phyloP scores from a whole-genome alignment of 2,329 filamentous ascomycete genomes.

The Aspergillus ochraceoroseus region DNA sequence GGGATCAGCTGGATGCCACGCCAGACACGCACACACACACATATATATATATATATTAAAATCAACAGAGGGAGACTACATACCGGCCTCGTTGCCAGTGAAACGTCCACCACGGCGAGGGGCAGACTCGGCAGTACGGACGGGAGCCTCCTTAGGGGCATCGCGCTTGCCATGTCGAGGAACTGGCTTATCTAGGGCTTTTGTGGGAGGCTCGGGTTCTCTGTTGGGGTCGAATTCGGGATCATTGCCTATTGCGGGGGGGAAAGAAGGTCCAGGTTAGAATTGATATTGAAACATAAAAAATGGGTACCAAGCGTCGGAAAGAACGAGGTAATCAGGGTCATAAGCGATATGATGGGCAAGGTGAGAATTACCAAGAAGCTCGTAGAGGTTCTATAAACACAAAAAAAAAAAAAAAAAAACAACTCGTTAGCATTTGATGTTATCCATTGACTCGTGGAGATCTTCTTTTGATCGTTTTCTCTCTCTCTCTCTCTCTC shows the following conservation, averaged over 20 bases:
- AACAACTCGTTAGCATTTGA: constrained; percentile 37
- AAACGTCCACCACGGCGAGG: constrained; percentile 50
- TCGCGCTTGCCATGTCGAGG: constrained; percentile 81
- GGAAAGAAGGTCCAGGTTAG: constrained; percentile 30
- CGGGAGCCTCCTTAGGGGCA: constrained; percentile 66
- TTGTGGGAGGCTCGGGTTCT: constrained; percentile 70
- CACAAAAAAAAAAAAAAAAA: constrained; percentile 8
- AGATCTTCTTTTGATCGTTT: no score
- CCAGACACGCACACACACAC: neutral
- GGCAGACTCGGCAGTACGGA: constrained; percentile 33
- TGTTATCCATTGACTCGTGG: no score
- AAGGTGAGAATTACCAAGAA: constrained; percentile 71
- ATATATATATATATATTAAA: neutral
- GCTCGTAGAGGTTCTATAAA: constrained; percentile 98
- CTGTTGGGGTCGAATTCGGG: constrained; percentile 68
- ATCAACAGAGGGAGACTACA: constrained; percentile 39
- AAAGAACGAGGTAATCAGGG: neutral
- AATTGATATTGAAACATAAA: constrained; percentile 23
- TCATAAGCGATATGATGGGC: no score
- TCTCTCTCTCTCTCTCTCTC: no score
- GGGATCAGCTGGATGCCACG: constrained; percentile 16
- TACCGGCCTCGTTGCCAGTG: constrained; percentile 82
- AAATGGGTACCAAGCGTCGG: neutral
- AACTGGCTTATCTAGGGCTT: constrained; percentile 79
- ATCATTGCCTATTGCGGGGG: constrained; percentile 56